Evolutionary conservation across 1,284 basidiomycete genomes (phyloP).

Genomic region (Apiotrichum veenhuisii): DNA sequence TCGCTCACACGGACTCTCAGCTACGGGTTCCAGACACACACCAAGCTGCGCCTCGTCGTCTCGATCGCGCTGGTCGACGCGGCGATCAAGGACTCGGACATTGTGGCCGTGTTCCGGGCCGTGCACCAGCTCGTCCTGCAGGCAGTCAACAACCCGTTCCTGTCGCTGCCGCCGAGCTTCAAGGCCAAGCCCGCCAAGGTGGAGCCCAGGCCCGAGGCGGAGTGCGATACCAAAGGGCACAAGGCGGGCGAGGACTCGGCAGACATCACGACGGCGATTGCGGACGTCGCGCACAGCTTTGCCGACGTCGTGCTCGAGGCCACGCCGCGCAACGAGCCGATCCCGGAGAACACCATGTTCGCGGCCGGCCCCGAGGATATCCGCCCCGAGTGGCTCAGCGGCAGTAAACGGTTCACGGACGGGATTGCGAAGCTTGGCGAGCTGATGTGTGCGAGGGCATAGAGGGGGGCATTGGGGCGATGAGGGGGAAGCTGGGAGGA

Average conservation of each 20-base stretch:
- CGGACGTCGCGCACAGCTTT: neutral
- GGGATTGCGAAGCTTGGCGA: constrained; percentile 39
- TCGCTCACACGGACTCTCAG: constrained; percentile 18
- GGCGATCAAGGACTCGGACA: constrained; percentile 49
- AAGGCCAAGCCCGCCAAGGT: constrained; percentile 11
- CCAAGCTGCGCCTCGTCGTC: constrained; percentile 45
- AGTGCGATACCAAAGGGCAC: neutral
- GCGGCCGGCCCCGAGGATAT: constrained; percentile 36
- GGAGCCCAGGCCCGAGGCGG: neutral
- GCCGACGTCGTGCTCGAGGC: neutral
- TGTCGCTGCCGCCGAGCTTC: constrained; percentile 33
- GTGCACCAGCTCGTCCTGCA: constrained; percentile 44
- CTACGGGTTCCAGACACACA: constrained; percentile 48
- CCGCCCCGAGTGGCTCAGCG: constrained; percentile 30
- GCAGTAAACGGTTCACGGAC: constrained; percentile 29
- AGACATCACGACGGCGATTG: constrained; percentile 2
- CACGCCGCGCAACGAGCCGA: constrained; percentile 11
- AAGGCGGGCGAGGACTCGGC: neutral
- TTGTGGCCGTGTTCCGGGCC: constrained; percentile 48
- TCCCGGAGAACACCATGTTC: constrained; percentile 34
- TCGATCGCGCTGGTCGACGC: constrained; percentile 49
- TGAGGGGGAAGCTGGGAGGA: too few species aligned
- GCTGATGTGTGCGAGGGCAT: constrained; percentile 23
- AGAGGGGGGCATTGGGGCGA: too few species aligned
- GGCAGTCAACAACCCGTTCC: constrained; percentile 44